These are phyloP conservation scores for Boletus barrowsii DNA, from an alignment of 768 basidiomycete genomes.

Conservation along the genomic window DNA sequence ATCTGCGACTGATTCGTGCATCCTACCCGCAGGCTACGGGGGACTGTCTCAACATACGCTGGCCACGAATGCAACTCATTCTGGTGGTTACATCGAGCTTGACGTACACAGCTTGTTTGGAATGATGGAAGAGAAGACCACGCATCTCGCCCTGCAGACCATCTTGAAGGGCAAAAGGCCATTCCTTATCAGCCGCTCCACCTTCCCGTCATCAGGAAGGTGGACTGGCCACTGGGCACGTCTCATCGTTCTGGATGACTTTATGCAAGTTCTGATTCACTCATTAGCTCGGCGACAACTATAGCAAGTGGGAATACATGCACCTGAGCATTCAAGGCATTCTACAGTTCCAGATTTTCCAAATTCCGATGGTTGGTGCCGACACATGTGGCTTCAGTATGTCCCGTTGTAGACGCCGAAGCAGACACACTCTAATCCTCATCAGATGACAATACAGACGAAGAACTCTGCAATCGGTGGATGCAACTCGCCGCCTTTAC, in stretches of 20 bases:
- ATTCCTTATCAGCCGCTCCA: conserved; percentile 68
- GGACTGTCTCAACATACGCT: conserved; percentile 53
- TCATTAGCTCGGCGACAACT: conserved; percentile 69
- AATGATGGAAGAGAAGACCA: conserved; percentile 66
- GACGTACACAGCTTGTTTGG: conserved; percentile 74
- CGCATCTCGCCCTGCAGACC: conserved; percentile 54
- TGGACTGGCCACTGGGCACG: conserved; percentile 73
- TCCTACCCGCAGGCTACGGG: conserved; percentile 41
- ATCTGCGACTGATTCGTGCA: not conserved
- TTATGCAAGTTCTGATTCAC: not conserved
- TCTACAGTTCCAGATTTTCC: conserved; percentile 81
- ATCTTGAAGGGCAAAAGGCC: conserved; percentile 61
- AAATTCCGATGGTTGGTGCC: conserved; percentile 80
- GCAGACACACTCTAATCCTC: conserved; percentile 1
- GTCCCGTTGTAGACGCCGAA: not conserved
- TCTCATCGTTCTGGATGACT: not conserved
- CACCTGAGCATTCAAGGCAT: conserved; percentile 68
- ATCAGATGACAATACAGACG: conserved; percentile 47
- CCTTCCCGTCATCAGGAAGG: conserved; percentile 63
- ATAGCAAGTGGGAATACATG: conserved; percentile 72
- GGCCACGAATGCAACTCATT: conserved; percentile 71
- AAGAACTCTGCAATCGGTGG: conserved; percentile 5
- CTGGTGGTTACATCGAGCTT: conserved; percentile 56
- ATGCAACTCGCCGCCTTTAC: conserved; percentile 3
- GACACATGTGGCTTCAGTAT: conserved; percentile 48